Base-by-base conservation (phyloP, 2,329 filamentous ascomycete genomes). In the Tolypocladium ophioglossoides region DNA sequence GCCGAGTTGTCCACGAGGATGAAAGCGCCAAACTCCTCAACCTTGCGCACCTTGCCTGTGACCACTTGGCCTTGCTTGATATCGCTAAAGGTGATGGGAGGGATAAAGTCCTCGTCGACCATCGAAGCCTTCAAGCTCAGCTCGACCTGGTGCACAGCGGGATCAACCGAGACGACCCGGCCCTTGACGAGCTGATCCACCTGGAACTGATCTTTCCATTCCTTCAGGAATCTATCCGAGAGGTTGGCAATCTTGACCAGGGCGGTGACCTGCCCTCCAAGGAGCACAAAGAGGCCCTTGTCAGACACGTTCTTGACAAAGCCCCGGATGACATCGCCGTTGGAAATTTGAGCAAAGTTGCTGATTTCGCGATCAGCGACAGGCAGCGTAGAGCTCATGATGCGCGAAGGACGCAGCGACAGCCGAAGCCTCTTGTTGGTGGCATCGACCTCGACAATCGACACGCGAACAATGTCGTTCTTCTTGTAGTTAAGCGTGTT, bases 1-100 rank as follows among this genome's bases (percentile, higher is more conserved):
- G 82, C 78, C 5, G 91, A 95, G 56, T 87, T 84, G 68, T 96
- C 90, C 22, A 99, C 76, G 46, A 95, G 82, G 62, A 99, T 87
- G 68, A 99, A 99, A 6, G 92, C 92, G 59, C 94, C 94, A 67
- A 91, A 99, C 35, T 96, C 88, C 65, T 95, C 89, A 2, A 97
- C 91, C 70, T 95, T 96, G 63, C 91, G 86, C 54, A 99, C 83
- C 66, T 89, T 95, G 50, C 91, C 94, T 14, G 89, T 95, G 37
- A 99, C 80, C 35, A 91, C 74, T 69, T 95, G 88, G 8, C 91
- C 91, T 57, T 80, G 74, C 65, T 86, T 83, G 54, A 97, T 75
- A 61, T 95, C 89, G n/a, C 78, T 77, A 58, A 92, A 86, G 0
- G 80, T 85, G n/a, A 86, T 68, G 1, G 83, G 85, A 24, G 87